Conservation (phyloP, 805 yeast genomes). For the Metschnikowia reukaufii region DNA sequence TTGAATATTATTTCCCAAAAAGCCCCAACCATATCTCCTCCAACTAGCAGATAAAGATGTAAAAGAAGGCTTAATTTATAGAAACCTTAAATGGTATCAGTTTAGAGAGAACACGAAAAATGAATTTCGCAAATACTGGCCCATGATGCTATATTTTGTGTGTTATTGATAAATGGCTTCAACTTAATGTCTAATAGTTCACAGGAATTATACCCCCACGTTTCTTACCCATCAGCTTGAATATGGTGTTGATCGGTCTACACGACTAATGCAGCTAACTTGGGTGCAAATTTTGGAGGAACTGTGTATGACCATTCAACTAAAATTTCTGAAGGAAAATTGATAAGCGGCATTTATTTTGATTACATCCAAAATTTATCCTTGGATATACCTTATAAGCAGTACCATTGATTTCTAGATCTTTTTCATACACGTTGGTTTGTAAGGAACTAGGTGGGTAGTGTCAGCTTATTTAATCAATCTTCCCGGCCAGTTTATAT, state of each 20-base stretch:
- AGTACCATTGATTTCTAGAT: conserved; percentile 56
- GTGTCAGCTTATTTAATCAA: conserved; percentile 67
- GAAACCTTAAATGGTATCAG: conserved; percentile 13
- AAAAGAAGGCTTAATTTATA: conserved; percentile 8
- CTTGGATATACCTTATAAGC: conserved; percentile 24
- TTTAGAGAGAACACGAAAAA: conserved; percentile 15
- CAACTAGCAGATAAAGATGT: conserved; percentile 14
- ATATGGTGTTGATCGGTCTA: conserved; percentile 32
- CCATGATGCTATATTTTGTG: conserved; percentile 54
- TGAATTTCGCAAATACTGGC: conserved; percentile 55
- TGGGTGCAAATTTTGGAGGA: conserved; percentile 45
- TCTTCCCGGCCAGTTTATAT: conserved; percentile 38
- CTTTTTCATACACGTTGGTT: conserved; percentile 63
- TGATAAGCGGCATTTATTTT: conserved; percentile 32
- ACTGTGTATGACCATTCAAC: conserved; percentile 45
- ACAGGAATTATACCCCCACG: conserved; percentile 44
- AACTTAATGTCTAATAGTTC: conserved; percentile 45
- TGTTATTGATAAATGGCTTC: conserved; percentile 47
- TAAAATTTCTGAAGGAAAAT: conserved; percentile 38
- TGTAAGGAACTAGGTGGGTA: conserved; percentile 77
- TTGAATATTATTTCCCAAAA: conserved; percentile 58
- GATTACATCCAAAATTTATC: conserved; percentile 42
- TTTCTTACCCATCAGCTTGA: conserved; percentile 35
- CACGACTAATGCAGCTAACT: conserved; percentile 43
- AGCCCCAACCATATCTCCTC: conserved; percentile 52